Conservation (phyloP, 306 rosid species). For the Lathyrus oleraceus region DNA sequence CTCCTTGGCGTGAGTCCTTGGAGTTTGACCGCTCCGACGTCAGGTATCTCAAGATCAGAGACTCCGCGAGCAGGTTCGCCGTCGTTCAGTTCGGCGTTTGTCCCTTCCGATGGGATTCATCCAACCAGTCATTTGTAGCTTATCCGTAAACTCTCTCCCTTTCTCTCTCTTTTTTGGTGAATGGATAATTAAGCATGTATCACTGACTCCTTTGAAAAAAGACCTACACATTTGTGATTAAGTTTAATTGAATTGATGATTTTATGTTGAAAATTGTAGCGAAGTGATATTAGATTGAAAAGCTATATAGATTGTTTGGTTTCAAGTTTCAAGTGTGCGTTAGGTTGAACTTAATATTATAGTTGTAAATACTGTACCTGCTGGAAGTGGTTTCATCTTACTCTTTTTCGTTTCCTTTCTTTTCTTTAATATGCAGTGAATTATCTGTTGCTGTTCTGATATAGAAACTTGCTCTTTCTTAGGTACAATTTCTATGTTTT, state of each 20-base stretch:
- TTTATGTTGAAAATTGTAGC: neutral
- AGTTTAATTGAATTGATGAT: neutral
- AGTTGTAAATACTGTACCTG: conserved; percentile 15
- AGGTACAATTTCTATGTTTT: conserved; percentile 90
- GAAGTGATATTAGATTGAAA: neutral
- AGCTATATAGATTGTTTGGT: neutral
- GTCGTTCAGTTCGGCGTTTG: conserved; percentile 90
- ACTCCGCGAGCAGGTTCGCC: conserved; percentile 87
- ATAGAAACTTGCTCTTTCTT: conserved; percentile 33
- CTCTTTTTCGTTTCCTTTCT: neutral
- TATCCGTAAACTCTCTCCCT: conserved; percentile 57
- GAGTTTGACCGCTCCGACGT: conserved; percentile 86
- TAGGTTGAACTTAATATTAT: neutral
- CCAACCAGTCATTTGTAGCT: conserved; percentile 58
- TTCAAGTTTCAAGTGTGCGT: neutral
- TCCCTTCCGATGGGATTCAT: conserved; percentile 87
- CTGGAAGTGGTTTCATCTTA: conserved; percentile 19
- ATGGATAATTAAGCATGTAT: neutral
- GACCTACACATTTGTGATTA: neutral
- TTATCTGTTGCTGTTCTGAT: conserved; percentile 32
- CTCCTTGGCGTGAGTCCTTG: conserved; percentile 90
- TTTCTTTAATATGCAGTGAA: conserved; percentile 20
- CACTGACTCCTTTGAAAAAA: too few species aligned
- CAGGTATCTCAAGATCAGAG: conserved; percentile 79
- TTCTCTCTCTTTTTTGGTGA: neutral